Evolutionary conservation across 257 asterid species (phyloP).

Genomic region (Solanum chilense): DNA sequence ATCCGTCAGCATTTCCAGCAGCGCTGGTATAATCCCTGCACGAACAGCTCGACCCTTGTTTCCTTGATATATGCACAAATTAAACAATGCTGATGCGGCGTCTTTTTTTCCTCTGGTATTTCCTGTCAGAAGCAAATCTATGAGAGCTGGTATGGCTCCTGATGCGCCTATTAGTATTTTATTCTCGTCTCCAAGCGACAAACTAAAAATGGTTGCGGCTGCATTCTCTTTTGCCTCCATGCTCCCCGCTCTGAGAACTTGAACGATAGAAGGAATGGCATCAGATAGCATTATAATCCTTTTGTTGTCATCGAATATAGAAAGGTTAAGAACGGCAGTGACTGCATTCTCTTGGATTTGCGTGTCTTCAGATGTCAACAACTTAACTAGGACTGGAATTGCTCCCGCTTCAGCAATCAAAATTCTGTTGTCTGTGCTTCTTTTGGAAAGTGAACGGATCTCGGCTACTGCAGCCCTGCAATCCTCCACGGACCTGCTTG

Average conservation of each 20-base stretch:
- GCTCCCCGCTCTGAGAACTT: conserved; percentile 82
- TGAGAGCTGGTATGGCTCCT: conserved; percentile 82
- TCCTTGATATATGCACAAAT: conserved; percentile 78
- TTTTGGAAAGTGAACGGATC: conserved; percentile 67
- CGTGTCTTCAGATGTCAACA: conserved; percentile 56
- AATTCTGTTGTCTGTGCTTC: conserved; percentile 88
- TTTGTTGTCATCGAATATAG: conserved; percentile 70
- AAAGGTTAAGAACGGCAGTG: conserved; percentile 74
- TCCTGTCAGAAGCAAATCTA: conserved; percentile 64
- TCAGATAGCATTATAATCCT: conserved; percentile 80
- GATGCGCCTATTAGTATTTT: conserved; percentile 89
- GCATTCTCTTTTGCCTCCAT: conserved; percentile 89
- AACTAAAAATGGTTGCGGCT: conserved; percentile 82
- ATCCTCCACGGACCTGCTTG: conserved; percentile 51
- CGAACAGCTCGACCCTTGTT: conserved; percentile 89
- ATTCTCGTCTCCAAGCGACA: conserved; percentile 82
- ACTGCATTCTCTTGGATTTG: conserved; percentile 78
- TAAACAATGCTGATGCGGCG: conserved; percentile 87
- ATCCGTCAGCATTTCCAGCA: conserved; percentile 70
- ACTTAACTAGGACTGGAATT: conserved; percentile 59
- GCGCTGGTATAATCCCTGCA: conserved; percentile 62
- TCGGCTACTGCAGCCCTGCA: conserved; percentile 68
- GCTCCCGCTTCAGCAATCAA: conserved; percentile 91
- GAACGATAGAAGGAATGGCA: conserved; percentile 84
- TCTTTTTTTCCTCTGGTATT: conserved; percentile 82